phyloP scores from a whole-genome alignment of 2,329 filamentous ascomycete genomes.

The Verticillium alfalfae region DNA sequence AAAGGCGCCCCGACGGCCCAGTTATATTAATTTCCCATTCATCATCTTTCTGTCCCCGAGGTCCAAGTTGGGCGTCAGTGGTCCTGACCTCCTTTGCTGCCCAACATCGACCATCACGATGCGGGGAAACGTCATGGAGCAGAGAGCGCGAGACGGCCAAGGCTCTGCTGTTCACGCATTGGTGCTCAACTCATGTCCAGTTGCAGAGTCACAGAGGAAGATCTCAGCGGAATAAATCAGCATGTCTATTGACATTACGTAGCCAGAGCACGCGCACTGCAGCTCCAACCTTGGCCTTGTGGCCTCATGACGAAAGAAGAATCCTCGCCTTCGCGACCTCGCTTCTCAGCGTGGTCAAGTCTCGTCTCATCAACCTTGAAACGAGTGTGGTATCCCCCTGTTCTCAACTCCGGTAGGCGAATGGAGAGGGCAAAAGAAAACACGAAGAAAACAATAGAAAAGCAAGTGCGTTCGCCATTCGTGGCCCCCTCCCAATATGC shows the following conservation, averaged over 20 bases:
- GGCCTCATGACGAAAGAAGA: background rate
- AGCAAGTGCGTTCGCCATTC: slow-evolving; percentile 1
- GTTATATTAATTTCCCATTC: background rate
- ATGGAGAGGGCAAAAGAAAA: slow-evolving; percentile 2
- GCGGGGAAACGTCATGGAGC: background rate
- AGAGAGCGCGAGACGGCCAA: background rate
- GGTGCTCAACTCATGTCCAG: no score
- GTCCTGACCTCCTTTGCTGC: background rate
- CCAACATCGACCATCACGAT: background rate
- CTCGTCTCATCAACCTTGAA: background rate
- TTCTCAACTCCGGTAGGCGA: slow-evolving; percentile 1
- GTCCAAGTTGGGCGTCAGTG: background rate
- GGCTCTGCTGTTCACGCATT: background rate
- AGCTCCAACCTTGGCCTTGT: background rate
- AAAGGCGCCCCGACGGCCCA: background rate
- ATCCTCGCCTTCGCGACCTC: background rate
- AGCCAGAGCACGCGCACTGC: background rate
- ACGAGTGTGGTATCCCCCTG: slow-evolving; percentile 2
- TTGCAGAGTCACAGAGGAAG: background rate
- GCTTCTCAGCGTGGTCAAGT: background rate
- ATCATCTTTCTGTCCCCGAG: background rate
- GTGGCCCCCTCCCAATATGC: slow-evolving; percentile 11
- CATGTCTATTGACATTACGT: background rate
- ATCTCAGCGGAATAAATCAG: background rate
- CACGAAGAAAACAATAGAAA: slow-evolving; percentile 1